Evolutionary conservation across 2,329 filamentous ascomycete species (phyloP).

Genomic region (Whalleya microplaca): DNA sequence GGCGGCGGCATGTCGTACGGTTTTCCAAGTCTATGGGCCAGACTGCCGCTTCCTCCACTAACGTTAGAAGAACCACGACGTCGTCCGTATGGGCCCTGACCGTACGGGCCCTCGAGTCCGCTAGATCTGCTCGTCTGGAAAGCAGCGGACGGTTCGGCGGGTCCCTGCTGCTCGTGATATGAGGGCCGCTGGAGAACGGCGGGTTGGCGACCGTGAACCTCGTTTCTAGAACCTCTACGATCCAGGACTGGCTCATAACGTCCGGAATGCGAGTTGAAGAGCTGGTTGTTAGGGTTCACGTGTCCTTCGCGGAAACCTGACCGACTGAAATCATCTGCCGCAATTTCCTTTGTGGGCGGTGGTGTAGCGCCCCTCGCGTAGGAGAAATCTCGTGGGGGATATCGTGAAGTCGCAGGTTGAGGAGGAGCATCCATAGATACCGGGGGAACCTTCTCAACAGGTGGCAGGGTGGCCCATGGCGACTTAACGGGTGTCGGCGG

Average conservation of each 20-base stretch:
- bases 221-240: conserved; percentile 72
- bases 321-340: conserved; percentile 90
- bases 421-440: conserved; percentile 60
- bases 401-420: conserved; percentile 44
- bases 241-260: conserved; percentile 88
- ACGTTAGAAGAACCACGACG: conserved; percentile 89
- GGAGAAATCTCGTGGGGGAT: conserved; percentile 58
- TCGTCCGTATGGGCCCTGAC: conserved; percentile 70
- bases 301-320: conserved; percentile 77
- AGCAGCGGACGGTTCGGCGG: conserved; percentile 81
- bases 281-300: conserved; percentile 67
- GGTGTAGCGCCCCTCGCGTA: conserved; percentile 57
- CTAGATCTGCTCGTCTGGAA: conserved; percentile 79
- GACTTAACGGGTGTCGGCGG: conserved; percentile 78
- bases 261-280: conserved; percentile 95
- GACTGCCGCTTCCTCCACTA: conserved; percentile 79
- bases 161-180: conserved; percentile 63
- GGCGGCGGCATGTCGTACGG: conserved; percentile 49
- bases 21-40: conserved; percentile 60
- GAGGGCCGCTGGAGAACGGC: conserved; percentile 76
- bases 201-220: conserved; percentile 70
- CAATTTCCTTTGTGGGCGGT: conserved; percentile 75
- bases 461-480: conserved; percentile 86
- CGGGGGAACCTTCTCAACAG: conserved; percentile 80
- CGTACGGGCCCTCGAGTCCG: conserved; percentile 68